A percentile compares a stretch with the other conserved stretches of the same genome.
Evolutionary conservation across 441 rosid species (phyloP).

Genomic region (Hypseocharis bilobata): DNA sequence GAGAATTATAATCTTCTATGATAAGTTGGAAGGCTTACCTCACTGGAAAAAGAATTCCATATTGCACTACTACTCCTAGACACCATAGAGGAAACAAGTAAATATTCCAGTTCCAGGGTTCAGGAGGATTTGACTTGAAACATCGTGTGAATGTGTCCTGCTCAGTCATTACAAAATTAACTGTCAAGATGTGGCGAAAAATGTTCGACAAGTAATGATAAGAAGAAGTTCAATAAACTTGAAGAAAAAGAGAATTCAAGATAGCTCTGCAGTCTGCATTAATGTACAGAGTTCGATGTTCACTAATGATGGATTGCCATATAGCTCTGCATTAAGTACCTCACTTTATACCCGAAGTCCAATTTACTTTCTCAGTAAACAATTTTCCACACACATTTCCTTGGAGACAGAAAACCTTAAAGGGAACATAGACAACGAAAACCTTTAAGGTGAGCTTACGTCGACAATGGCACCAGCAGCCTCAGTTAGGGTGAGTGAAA

Average conservation of each 20-base stretch:
- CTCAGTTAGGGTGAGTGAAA: slow-evolving; percentile 77
- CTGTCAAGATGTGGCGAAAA: not conserved
- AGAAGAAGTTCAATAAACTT: no score
- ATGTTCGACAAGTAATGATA: no score
- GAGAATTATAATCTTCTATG: not conserved
- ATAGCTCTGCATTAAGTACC: no score
- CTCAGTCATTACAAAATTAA: slow-evolving; percentile 12
- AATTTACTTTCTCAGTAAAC: no score
- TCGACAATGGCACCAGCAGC: slow-evolving; percentile 96
- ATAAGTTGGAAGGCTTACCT: slow-evolving; percentile 41
- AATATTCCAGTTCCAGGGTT: slow-evolving; percentile 96
- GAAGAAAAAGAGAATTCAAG: no score
- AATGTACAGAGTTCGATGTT: no score
- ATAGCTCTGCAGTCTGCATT: no score
- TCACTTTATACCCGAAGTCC: no score
- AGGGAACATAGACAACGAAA: not conserved
- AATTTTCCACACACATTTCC: not conserved
- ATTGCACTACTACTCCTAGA: slow-evolving; percentile 65
- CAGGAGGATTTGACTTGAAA: slow-evolving; percentile 86
- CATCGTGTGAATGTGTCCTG: slow-evolving; percentile 90
- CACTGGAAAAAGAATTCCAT: slow-evolving; percentile 67
- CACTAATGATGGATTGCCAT: no score
- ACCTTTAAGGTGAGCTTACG: slow-evolving; percentile 31
- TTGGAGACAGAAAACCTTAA: not conserved
- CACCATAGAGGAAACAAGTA: slow-evolving; percentile 88